Base-by-base conservation (phyloP, 1,139 yeast genomes). In the Taphrina communis region DNA sequence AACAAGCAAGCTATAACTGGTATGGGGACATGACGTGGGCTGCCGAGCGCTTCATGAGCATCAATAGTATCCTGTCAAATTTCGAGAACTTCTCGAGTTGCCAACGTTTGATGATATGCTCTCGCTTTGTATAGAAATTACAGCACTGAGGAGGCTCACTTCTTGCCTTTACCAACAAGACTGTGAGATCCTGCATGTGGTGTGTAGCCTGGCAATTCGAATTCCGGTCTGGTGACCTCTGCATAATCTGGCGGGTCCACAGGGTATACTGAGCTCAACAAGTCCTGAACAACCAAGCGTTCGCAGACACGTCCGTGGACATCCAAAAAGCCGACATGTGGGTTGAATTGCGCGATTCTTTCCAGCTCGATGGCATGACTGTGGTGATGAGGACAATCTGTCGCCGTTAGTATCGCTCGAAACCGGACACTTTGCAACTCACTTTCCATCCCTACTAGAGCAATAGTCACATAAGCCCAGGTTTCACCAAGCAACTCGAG, bases 381-480 rank as follows among this genome's bases (percentile, higher is more conserved):
- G 50, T 56, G 60, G 12, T 56, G 60, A 38, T 53, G 58, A 35
- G 58, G 58, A 53, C 58, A 53, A 36, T 53, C 58, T 53, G 17
- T 36, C 35, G 31, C 31, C 31, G 31, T 25, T 25, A 25, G 31
- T 4, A 25, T 2, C 4, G 31, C 31, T 25, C 31, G 4, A 25
- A 25, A 25, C 31, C 31, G 4, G 31, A 25, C 31, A 25, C 31
- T 25, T 2, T 25, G 31, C 14, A 19, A 21, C 46, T 41, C 35
- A 41, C 50, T 56, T 41, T 56, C 60, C 60, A 56, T 56, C 3
- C 60, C 60, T 21, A 56, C 50, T 1, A 56, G 50, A 9, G 60
- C 60, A 17, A 56, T 56, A 7, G 60, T 56, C n/a, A 56, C 60
- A 36, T 56, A 56, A 9, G 60, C 60, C 60, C 60, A 56, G 7